Evolutionary conservation across 345 rosid genomes (phyloP), one percentile per base, ranked within the genome.

Genomic region (Salix koriyanagi): DNA sequence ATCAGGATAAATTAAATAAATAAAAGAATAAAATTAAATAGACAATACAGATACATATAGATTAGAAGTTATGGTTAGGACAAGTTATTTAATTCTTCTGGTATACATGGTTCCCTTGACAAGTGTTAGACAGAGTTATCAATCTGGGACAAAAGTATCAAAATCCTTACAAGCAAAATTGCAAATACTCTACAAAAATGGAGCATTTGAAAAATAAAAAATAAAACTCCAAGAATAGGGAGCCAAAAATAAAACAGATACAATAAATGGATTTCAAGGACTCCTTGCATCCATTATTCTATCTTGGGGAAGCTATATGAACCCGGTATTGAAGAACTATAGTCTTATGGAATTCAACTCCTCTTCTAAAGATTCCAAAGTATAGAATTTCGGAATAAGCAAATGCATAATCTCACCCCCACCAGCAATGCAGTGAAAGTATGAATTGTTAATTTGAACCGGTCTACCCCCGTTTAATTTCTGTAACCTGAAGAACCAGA

Each of bases 401-500:
- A 52, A 70, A 75, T 70, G 82, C 39, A 62, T 6, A 19, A 32
- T 6, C 77, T 41, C 77, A 52, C 72, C 78, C 30, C 36, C 1
- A 2, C 10, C 79, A 75, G 42, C 13, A 70, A 75, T 80, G 72
- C 83, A 50, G 9, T 56, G 28, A 4, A 23, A 21, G 61, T n/a
- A 79, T 39, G 76, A 75, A 70, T 75, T 30, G 56, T 70, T 64
- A 64, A 79, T 74, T 41, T 4, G 32, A 18, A 54, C 14, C 52
- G 4, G 26, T 21, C 1, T 5, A 16, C 36, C 32, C 26, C 21
- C 3, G 21, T 18, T 75, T 79, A 79, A 42, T 75, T 65, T 71
- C 64, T 79, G 58, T 65, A 54, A 16, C 61, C 61, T 9, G 72
- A 34, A 56, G 83, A 44, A 81, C 88, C 89, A 0, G 91, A 77